Evolutionary conservation across 108 stramenopile genomes (phyloP).

Genomic region (Nannochloropsis gaditana): DNA sequence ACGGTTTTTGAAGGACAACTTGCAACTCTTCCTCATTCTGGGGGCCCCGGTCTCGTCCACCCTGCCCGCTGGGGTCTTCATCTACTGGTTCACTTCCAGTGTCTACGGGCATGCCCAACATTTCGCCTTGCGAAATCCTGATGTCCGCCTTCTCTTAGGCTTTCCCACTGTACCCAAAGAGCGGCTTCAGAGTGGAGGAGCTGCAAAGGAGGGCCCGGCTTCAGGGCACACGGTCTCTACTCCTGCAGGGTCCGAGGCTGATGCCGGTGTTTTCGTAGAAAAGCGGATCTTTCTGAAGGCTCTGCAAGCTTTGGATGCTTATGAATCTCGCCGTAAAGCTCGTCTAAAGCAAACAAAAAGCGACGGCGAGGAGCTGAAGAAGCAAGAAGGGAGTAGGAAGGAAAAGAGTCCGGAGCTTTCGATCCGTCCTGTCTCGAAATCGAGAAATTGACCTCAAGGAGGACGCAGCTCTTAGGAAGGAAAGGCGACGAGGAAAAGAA

Average conservation of each 20-base stretch:
- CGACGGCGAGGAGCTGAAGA: neutral
- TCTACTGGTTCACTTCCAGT: constrained; percentile 8
- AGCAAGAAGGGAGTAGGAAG: neutral
- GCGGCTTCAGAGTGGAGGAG: too few relatives aligned
- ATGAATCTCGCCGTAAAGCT: neutral
- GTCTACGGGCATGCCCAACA: constrained; percentile 2
- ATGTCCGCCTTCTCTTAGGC: neutral
- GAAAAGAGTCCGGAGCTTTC: neutral
- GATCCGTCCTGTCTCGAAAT: neutral
- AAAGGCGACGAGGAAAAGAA: too few relatives aligned
- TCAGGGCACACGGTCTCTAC: too few relatives aligned
- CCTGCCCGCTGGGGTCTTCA: neutral
- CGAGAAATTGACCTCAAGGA: too few relatives aligned
- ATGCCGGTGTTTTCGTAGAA: neutral
- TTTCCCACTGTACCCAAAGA: neutral
- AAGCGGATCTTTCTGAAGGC: neutral
- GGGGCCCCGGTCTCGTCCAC: constrained; percentile 19
- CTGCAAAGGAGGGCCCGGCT: too few relatives aligned
- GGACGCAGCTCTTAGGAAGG: too few relatives aligned
- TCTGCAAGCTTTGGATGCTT: neutral
- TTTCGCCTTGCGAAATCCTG: neutral
- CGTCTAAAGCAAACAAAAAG: neutral
- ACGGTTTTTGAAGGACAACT: neutral
- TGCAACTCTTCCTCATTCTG: neutral
- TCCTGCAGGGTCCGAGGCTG: too few relatives aligned